Conservation (phyloP, 2,329 filamentous ascomycete species). For the Chaetomium strumarium region DNA sequence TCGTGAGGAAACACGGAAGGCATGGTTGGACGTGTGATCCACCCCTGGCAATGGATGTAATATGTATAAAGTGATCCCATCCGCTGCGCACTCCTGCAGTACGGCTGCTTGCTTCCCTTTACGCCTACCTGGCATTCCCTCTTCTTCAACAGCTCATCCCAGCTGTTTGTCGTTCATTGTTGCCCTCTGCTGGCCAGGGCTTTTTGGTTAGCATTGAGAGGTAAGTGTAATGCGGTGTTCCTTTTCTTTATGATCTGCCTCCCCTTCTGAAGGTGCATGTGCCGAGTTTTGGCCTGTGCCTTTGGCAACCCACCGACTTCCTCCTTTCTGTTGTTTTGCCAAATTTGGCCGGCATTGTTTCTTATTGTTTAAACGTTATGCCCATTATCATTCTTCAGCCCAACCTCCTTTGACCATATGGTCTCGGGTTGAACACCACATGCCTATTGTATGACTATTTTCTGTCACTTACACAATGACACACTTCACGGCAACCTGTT, state of each 20-base stretch:
- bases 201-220: constrained; percentile 5
- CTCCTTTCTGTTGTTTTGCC: background rate
- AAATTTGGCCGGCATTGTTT: too few relatives aligned
- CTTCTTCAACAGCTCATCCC: background rate
- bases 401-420: too few relatives aligned
- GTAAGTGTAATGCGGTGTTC: constrained; percentile 10
- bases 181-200: constrained; percentile 15
- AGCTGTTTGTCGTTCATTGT: constrained; percentile 5
- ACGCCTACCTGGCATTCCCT: constrained; percentile 1
- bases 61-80: constrained; percentile 20
- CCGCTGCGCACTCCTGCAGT: constrained; percentile 9
- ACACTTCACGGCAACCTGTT: too few relatives aligned
- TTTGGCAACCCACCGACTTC: background rate
- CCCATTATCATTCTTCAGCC: too few relatives aligned
- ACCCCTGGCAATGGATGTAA: background rate
- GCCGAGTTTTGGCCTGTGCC: background rate
- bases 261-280: background rate
- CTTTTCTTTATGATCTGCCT: background rate
- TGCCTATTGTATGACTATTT: too few relatives aligned
- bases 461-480: too few relatives aligned
- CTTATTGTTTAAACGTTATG: too few relatives aligned
- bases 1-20: constrained; percentile 17
- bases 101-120: constrained; percentile 2
- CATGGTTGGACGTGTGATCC: constrained; percentile 9
- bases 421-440: too few relatives aligned